Evolutionary conservation across 2,329 filamentous ascomycete species (phyloP), one percentile per base, ranked within the genome.

Genomic region (Simplicillium sp.): DNA sequence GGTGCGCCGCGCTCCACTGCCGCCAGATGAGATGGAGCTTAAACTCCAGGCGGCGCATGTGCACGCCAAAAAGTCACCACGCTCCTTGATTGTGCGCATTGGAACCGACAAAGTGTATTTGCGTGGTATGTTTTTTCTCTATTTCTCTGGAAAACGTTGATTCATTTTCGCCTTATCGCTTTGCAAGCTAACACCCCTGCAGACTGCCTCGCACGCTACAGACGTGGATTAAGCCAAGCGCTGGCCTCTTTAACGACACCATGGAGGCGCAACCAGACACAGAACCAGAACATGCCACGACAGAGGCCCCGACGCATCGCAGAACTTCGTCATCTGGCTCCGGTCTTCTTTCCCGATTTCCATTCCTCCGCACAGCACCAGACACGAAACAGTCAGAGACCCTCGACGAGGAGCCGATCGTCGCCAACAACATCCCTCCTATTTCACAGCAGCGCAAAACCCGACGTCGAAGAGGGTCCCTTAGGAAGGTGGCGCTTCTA

Each of bases 401-500:
- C 9, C 50, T 59, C 47, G 54, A 65, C 51, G 62, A 62, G 46
- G 62, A 50, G 50, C 43, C 46, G 9, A 33, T 34, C 14, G 31
- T 39, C 14, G 14, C 40, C 28, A 18, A n/a, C 28, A 34, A 16
- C 32, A 17, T 29, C 8, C 33, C 16, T 15, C 37, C 29, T 38
- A 36, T 14, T 18, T 41, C 39, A 14, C 65, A 65, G 53, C 68
- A 61, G 54, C 69, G 60, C 57, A 71, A 61, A 66, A 71, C 50
- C 60, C 74, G 87, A 41, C 80, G 81, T 52, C 77, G 89, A 44
- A 85, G 84, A 56, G 88, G 87, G 4, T 95, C 89, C 11, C 68
- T 96, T 57, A 77, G 89, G 44, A 95, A 95, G 62, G 87, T 86
- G 11, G 88, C 87, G 18, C 68, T 95, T 37, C 70, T 95, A 14